Percentiles rank a stretch among this genome's conserved stretches.
Evolutionary conservation across 2,329 filamentous ascomycete species (phyloP).

Genomic region (Diplocarpon rosae): DNA sequence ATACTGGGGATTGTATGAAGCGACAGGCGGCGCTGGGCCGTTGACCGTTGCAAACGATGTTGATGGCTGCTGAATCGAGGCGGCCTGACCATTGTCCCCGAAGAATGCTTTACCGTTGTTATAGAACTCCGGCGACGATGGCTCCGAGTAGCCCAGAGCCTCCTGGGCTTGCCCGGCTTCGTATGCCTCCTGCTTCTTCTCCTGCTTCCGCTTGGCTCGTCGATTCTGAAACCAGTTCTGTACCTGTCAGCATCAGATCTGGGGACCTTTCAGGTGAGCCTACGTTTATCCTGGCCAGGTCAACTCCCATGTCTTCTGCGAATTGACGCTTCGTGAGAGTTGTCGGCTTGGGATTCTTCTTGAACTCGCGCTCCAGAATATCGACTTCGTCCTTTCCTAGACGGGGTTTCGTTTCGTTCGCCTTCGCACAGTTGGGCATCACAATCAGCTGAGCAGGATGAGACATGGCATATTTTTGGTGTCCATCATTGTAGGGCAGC

Average conservation of each 20-base stretch:
- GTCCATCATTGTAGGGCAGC: slow-evolving; percentile 14
- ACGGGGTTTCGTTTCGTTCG: slow-evolving; percentile 26
- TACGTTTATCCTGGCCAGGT: slow-evolving; percentile 54
- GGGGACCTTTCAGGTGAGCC: slow-evolving; percentile 36
- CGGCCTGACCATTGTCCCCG: slow-evolving; percentile 9
- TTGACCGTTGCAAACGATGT: slow-evolving; percentile 12
- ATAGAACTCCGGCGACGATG: slow-evolving; percentile 22
- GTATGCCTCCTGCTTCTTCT: slow-evolving; percentile 43
- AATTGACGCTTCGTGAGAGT: slow-evolving; percentile 50
- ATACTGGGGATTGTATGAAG: slow-evolving; percentile 23
- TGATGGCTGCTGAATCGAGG: slow-evolving; percentile 11
- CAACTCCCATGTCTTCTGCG: slow-evolving; percentile 50
- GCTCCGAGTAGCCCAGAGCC: slow-evolving; percentile 20
- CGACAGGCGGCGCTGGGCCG: slow-evolving; percentile 19
- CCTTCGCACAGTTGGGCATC: slow-evolving; percentile 17
- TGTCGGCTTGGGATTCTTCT: slow-evolving; percentile 53
- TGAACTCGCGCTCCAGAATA: slow-evolving; percentile 48
- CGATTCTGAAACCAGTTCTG: slow-evolving; percentile 63
- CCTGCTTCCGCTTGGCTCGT: slow-evolving; percentile 42
- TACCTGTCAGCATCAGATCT: slow-evolving; percentile 1
- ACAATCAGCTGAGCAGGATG: slow-evolving; percentile 27
- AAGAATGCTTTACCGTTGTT: slow-evolving; percentile 12
- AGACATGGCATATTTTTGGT: slow-evolving; percentile 14
- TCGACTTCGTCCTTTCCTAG: slow-evolving; percentile 49
- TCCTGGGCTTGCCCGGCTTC: slow-evolving; percentile 32